These are phyloP conservation scores for Murraya paniculata DNA, from an alignment of 345 rosid species.

Conservation along the genomic window DNA sequence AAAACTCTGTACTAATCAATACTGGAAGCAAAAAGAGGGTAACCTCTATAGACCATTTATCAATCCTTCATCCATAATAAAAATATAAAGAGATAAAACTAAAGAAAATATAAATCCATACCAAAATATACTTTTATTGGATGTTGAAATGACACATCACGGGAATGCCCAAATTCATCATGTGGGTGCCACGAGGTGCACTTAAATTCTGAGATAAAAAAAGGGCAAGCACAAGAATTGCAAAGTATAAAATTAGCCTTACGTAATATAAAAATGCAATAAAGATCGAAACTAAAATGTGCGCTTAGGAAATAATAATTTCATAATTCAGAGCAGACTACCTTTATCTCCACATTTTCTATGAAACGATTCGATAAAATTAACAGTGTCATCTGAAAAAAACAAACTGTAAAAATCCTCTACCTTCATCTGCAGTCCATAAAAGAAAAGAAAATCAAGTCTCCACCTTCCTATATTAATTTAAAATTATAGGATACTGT, in stretches of 20 bases:
- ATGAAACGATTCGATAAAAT: constrained; percentile 78
- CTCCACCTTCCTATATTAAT: neutral
- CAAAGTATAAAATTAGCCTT: constrained; percentile 15
- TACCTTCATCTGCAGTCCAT: constrained; percentile 67
- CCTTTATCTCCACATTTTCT: constrained; percentile 90
- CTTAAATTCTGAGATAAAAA: constrained; percentile 60
- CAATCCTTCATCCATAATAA: neutral
- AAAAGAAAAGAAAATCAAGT: constrained; percentile 2
- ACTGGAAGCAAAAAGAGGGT: neutral
- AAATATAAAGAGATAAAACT: neutral
- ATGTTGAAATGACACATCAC: constrained; percentile 85
- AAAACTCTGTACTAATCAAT: constrained; percentile 11
- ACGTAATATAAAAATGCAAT: neutral
- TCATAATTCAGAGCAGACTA: constrained; percentile 26
- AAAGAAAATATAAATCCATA: constrained; percentile 27
- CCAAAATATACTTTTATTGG: constrained; percentile 96
- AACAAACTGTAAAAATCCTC: constrained; percentile 76
- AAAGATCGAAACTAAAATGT: neutral
- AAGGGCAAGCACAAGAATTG: neutral
- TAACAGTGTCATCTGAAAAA: constrained; percentile 63
- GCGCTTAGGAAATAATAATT: constrained; percentile 1
- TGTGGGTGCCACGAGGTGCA: constrained; percentile 76
- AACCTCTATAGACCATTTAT: constrained; percentile 9
- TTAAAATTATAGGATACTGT: neutral
- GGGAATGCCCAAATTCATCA: constrained; percentile 70